These are phyloP conservation scores for Russula virescens DNA, from an alignment of 768 basidiomycete species.

Conservation along the genomic window DNA sequence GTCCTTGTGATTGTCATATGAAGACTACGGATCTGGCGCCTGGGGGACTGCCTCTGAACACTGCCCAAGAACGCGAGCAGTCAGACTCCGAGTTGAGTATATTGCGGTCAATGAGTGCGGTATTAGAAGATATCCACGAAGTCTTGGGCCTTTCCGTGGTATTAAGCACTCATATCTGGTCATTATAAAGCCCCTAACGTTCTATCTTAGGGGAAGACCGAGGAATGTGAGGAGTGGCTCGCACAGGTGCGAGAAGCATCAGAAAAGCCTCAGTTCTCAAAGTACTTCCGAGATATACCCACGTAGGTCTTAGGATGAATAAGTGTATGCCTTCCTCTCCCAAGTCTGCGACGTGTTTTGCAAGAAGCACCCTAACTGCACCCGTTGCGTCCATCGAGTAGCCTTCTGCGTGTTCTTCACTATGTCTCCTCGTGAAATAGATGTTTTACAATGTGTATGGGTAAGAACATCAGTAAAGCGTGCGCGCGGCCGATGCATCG, in stretches of 20 bases:
- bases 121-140: slow-evolving; percentile 11
- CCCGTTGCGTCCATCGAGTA: not conserved
- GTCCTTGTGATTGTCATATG: not conserved
- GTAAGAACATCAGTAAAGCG: too few species aligned
- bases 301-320: not conserved
- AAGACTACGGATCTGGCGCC: not conserved
- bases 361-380: not conserved
- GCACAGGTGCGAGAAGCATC: not conserved
- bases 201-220: not conserved
- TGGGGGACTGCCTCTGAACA: not conserved
- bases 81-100: not conserved
- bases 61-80: not conserved
- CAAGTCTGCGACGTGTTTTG: not conserved
- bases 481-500: too few species aligned
- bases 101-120: not conserved
- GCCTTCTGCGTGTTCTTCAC: not conserved
- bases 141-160: slow-evolving; percentile 17
- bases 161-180: not conserved
- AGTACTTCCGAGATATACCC: slow-evolving; percentile 17
- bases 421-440: too few species aligned
- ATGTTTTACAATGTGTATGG: too few species aligned
- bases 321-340: not conserved
- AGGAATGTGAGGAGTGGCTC: slow-evolving; percentile 14
- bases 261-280: not conserved
- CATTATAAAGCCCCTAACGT: not conserved